Conservation (phyloP, 495 filamentous ascomycete species). For the Penicillium tannophilum region DNA sequence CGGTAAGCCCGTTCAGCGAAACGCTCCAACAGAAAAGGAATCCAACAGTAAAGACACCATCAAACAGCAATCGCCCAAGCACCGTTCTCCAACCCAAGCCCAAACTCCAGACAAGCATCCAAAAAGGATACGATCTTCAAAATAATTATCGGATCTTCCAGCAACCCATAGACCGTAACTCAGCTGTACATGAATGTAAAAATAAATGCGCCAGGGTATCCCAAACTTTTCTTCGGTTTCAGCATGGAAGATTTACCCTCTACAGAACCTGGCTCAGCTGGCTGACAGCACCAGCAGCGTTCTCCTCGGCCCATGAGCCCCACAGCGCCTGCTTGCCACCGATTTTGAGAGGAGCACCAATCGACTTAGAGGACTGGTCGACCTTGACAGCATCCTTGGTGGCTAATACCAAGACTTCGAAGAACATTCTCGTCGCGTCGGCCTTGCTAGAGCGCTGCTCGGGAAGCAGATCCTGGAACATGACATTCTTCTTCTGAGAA, state of each 20-base stretch:
- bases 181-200: conserved; percentile 39
- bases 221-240: conserved; percentile 13
- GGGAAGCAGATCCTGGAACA: conserved; percentile 91
- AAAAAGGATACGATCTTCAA: conserved; percentile 20
- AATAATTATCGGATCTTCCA: conserved; percentile 29
- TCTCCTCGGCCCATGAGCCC: conserved; percentile 92
- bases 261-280: conserved; percentile 35
- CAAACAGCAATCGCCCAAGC: conserved; percentile 21
- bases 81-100: conserved; percentile 24
- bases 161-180: conserved; percentile 29
- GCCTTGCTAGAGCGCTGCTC: conserved; percentile 73
- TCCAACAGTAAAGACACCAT: conserved; percentile 8
- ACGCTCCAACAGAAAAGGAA: neutral
- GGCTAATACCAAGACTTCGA: conserved; percentile 90
- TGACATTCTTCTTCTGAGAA: conserved; percentile 71
- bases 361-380: conserved; percentile 75
- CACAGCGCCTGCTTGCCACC: conserved; percentile 88
- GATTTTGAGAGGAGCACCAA: conserved; percentile 78
- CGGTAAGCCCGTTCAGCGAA: conserved; percentile 8
- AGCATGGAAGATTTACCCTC: conserved; percentile 13
- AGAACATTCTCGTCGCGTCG: conserved; percentile 99
- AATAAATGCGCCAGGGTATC: conserved; percentile 21
- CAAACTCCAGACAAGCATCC: conserved; percentile 30
- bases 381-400: conserved; percentile 98
- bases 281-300: conserved; percentile 59